A percentile compares a stretch with the other conserved stretches of the same genome.
These are phyloP conservation scores for Pontederia crassipes DNA, from an alignment of 176 grass and related monocot genomes.

Conservation along the genomic window DNA sequence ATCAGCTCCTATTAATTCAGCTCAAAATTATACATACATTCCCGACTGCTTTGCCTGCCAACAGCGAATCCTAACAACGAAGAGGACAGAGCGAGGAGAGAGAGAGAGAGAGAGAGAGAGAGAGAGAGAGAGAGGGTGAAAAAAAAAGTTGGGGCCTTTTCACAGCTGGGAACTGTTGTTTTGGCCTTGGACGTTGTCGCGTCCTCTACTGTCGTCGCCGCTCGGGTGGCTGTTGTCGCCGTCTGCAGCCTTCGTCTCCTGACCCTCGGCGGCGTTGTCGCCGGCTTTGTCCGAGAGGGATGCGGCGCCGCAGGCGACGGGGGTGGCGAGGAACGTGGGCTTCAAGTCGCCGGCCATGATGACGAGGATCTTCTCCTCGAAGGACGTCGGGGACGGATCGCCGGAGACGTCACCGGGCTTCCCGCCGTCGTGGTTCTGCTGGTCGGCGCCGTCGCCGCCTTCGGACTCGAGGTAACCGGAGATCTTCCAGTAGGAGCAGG, in stretches of 20 bases:
- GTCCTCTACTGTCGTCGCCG: no score
- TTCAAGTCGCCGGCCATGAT: conserved; percentile 60
- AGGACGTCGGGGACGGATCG: neutral
- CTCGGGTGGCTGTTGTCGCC: no score
- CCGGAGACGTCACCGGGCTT: neutral
- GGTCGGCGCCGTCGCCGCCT: neutral
- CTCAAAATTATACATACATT: no score
- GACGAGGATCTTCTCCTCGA: conserved; percentile 31
- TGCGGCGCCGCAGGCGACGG: conserved; percentile 11
- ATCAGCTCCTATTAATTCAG: no score
- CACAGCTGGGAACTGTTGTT: no score
- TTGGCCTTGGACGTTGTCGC: no score
- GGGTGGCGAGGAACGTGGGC: conserved; percentile 52
- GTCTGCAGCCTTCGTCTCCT: neutral
- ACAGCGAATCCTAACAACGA: no score
- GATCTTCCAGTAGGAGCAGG: conserved; percentile 32
- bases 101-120: no score
- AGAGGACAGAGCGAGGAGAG: no score
- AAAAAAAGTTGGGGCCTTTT: no score
- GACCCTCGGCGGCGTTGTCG: neutral
- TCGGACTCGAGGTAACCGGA: conserved; percentile 24
- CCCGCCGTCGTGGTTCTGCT: neutral
- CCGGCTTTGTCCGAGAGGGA: neutral
- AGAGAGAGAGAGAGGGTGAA: no score
- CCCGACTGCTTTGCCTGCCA: no score